These are phyloP conservation scores for Barnettozyma californica DNA, from an alignment of 805 yeast species.

Conservation along the genomic window DNA sequence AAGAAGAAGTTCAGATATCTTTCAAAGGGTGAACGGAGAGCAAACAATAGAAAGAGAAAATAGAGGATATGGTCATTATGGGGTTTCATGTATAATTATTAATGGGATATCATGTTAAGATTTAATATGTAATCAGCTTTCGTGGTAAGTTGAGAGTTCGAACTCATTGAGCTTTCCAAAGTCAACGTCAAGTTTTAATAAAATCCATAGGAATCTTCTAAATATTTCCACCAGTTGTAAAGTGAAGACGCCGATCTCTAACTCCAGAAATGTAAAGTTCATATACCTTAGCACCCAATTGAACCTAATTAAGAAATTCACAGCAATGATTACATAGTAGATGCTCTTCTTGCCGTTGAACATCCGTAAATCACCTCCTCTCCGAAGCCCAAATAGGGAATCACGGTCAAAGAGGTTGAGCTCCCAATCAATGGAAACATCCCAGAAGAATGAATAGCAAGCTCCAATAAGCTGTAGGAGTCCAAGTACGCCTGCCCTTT, in stretches of 20 bases:
- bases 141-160: slow-evolving; percentile 8
- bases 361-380: slow-evolving; percentile 16
- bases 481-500: slow-evolving; percentile 7
- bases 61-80: not conserved
- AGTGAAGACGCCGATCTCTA: slow-evolving; percentile 58
- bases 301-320: slow-evolving; percentile 66
- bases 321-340: slow-evolving; percentile 51
- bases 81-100: not conserved
- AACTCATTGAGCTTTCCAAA: slow-evolving; percentile 5
- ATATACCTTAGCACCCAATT: slow-evolving; percentile 62
- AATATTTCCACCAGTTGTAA: slow-evolving; percentile 71
- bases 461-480: slow-evolving; percentile 57
- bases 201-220: slow-evolving; percentile 88
- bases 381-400: slow-evolving; percentile 18
- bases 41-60: slow-evolving; percentile 41
- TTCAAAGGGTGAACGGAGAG: slow-evolving; percentile 71
- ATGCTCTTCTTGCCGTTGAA: slow-evolving; percentile 15
- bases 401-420: slow-evolving; percentile 41
- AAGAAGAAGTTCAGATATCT: slow-evolving; percentile 87
- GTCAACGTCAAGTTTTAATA: slow-evolving; percentile 79
- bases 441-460: slow-evolving; percentile 82
- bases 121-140: not conserved
- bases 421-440: slow-evolving; percentile 84
- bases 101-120: not conserved
- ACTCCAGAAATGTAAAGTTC: slow-evolving; percentile 24